phyloP scores from a whole-genome alignment of 768 basidiomycete species.

The Podaxis sp. region DNA sequence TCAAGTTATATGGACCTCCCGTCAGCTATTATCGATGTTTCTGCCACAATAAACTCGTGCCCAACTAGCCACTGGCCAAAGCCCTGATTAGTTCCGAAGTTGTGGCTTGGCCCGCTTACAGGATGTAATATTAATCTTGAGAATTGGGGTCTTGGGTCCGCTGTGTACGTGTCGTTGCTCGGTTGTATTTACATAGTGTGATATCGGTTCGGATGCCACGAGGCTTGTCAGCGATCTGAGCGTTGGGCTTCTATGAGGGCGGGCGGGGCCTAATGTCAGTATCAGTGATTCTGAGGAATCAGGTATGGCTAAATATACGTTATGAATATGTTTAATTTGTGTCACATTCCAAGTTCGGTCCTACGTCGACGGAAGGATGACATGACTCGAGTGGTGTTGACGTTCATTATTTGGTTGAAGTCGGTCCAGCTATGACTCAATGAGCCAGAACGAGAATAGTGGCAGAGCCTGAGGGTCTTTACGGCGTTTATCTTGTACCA shows the following conservation, averaged over 20 bases:
- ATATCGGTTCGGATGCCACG: neutral
- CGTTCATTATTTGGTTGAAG: neutral
- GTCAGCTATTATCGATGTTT: neutral
- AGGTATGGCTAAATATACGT: neutral
- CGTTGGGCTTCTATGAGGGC: neutral
- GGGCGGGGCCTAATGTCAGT: neutral
- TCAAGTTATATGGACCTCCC: neutral
- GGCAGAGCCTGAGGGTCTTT: neutral
- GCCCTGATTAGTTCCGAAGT: neutral
- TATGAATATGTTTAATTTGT: neutral
- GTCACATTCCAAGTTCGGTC: neutral
- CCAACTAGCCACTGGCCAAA: neutral
- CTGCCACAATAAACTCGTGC: neutral
- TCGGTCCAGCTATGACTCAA: neutral
- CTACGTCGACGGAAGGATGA: neutral
- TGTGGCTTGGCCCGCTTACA: neutral
- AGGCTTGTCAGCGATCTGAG: neutral
- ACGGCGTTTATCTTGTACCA: neutral
- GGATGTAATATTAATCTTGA: neutral
- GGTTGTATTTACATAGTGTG: too few relatives aligned
- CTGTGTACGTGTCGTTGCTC: neutral
- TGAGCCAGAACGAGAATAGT: neutral
- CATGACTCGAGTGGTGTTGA: neutral
- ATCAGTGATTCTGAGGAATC: neutral
- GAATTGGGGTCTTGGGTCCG: neutral